Conservation (phyloP, 176 grass and related monocot species). For the Poa pratensis region DNA sequence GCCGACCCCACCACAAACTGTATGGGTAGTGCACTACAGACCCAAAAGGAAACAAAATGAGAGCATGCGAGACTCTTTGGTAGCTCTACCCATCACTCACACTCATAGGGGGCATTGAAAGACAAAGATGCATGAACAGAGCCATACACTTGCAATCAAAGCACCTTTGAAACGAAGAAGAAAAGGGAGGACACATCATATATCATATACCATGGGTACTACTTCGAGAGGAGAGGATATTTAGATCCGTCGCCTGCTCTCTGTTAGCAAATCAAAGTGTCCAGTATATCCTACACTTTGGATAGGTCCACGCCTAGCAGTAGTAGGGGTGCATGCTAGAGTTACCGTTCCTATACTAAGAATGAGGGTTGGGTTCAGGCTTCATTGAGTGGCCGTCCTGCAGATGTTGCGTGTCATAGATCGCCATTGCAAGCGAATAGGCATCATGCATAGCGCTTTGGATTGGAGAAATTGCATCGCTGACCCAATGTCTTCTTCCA, state of each 20-base stretch:
- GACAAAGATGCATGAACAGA: conserved; percentile 62
- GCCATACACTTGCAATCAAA: conserved; percentile 72
- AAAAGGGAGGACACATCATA: conserved; percentile 63
- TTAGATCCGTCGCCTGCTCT: conserved; percentile 62
- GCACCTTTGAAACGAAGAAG: conserved; percentile 71
- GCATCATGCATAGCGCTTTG: conserved; percentile 99
- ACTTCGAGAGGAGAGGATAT: conserved; percentile 71
- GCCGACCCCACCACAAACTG: conserved; percentile 70
- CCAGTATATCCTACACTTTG: conserved; percentile 55
- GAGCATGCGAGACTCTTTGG: conserved; percentile 60
- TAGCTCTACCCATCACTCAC: conserved; percentile 64
- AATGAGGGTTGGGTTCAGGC: conserved; percentile 86
- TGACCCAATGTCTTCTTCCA: conserved; percentile 92
- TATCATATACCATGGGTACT: conserved; percentile 61
- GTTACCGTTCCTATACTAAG: conserved; percentile 60
- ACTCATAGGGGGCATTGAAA: conserved; percentile 71
- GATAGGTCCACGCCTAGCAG: conserved; percentile 44
- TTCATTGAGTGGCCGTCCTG: conserved; percentile 75
- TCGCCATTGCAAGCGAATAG: conserved; percentile 97
- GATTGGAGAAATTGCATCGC: conserved; percentile 99
- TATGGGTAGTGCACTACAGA: conserved; percentile 92
- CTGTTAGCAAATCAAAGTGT: conserved; percentile 56
- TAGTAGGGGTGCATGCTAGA: conserved; percentile 36
- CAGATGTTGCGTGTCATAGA: conserved; percentile 88
- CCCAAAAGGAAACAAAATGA: conserved; percentile 62